phyloP scores from a whole-genome alignment of 1,284 basidiomycete species.

The Pseudozyma pruni region DNA sequence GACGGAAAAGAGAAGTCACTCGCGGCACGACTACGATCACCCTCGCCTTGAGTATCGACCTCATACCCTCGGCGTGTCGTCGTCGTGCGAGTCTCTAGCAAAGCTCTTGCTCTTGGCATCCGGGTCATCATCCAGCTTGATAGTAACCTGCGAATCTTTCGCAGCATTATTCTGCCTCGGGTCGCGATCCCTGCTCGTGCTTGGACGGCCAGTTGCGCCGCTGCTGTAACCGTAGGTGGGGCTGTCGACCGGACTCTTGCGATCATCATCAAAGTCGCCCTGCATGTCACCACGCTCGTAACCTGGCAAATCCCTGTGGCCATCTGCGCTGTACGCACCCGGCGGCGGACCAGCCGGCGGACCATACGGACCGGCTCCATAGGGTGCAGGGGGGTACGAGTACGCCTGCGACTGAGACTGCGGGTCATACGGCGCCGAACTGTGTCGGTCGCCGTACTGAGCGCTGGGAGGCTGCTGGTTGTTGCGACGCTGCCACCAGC shows the following conservation, averaged over 20 bases:
- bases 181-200: constrained; percentile 32
- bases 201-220: constrained; percentile 18
- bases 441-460: constrained; percentile 23
- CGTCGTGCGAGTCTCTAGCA: constrained; percentile 26
- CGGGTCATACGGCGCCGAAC: constrained; percentile 39
- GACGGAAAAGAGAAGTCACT: no score
- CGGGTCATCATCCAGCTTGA: constrained; percentile 31
- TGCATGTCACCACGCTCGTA: constrained; percentile 39
- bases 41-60: no score
- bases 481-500: constrained; percentile 34
- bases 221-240: constrained; percentile 28
- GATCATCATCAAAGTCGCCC: constrained; percentile 45
- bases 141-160: constrained; percentile 41
- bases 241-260: constrained; percentile 35
- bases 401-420: constrained; percentile 41
- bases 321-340: constrained; percentile 7
- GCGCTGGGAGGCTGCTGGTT: constrained; percentile 38
- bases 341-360: constrained; percentile 35
- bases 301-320: constrained; percentile 33
- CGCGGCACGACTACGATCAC: no score
- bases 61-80: constrained; percentile 43
- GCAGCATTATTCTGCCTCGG: constrained; percentile 36
- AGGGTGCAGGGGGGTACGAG: constrained; percentile 41
- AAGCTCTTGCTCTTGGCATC: constrained; percentile 24
- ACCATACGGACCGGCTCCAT: constrained; percentile 30